Conservation (phyloP, 2,329 filamentous ascomycete genomes). For the Fusarium penzigii region DNA sequence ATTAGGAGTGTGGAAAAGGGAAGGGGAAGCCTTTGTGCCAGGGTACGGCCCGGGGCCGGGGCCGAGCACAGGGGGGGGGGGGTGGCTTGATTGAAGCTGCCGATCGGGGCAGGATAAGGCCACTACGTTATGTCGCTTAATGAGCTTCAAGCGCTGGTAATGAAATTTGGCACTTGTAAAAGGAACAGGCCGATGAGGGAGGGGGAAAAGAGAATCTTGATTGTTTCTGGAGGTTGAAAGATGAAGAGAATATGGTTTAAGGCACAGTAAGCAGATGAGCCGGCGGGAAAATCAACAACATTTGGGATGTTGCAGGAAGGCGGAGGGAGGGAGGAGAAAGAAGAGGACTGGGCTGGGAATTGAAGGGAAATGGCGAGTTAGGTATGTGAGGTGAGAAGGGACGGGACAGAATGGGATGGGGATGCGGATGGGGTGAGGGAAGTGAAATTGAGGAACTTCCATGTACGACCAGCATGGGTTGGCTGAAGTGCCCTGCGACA, state of each 20-base stretch:
- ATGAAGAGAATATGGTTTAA: not conserved
- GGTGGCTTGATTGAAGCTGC: conserved; percentile 34
- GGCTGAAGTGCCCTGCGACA: not conserved
- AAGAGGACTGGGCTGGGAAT: conserved; percentile 19
- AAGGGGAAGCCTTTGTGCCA: no score
- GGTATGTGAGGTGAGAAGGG: conserved; percentile 18
- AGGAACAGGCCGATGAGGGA: no score
- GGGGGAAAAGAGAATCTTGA: not conserved
- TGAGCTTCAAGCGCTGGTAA: conserved; percentile 15
- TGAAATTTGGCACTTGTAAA: no score
- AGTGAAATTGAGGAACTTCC: not conserved
- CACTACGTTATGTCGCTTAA: conserved; percentile 30
- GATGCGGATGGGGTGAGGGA: conserved; percentile 11
- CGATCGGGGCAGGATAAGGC: conserved; percentile 36
- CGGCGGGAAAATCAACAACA: not conserved
- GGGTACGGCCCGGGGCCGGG: no score
- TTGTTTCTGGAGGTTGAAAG: not conserved
- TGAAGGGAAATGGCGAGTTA: conserved; percentile 22
- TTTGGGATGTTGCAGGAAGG: conserved; percentile 1
- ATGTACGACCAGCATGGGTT: not conserved
- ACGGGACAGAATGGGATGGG: not conserved
- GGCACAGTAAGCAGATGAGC: not conserved
- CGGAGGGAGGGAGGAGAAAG: conserved; percentile 8
- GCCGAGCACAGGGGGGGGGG: no score
- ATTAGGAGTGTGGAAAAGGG: no score